phyloP scores from a whole-genome alignment of 2,329 filamentous ascomycete species.

The Aspergillus terreus region DNA sequence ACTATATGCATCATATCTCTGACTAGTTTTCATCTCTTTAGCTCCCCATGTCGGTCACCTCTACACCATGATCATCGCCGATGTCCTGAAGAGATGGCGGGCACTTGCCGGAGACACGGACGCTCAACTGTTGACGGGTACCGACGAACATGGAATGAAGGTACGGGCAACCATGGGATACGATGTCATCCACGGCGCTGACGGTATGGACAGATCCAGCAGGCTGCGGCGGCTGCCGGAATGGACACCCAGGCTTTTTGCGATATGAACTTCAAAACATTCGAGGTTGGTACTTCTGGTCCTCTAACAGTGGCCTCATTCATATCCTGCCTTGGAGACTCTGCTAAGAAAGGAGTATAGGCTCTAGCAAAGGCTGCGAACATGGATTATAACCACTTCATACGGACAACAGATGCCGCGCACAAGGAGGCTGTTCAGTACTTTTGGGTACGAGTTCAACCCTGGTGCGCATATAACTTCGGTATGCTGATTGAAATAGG shows the following conservation, averaged over 20 bases:
- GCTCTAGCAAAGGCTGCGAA: constrained; percentile 65
- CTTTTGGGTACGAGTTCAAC: constrained; percentile 63
- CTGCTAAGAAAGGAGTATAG: constrained; percentile 29
- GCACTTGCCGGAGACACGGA: constrained; percentile 62
- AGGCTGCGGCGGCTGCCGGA: constrained; percentile 69
- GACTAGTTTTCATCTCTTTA: constrained; percentile 32
- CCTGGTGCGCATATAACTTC: not conserved
- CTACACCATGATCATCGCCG: constrained; percentile 86
- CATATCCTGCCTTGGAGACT: not conserved
- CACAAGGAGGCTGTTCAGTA: constrained; percentile 83
- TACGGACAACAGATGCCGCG: constrained; percentile 80
- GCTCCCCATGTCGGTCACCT: constrained; percentile 93
- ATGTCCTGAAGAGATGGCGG: constrained; percentile 91
- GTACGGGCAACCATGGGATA: constrained; percentile 30
- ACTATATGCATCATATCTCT: not conserved
- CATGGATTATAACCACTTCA: constrained; percentile 78
- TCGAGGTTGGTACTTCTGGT: constrained; percentile 50
- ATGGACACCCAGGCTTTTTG: constrained; percentile 80
- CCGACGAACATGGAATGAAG: constrained; percentile 97
- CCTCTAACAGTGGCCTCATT: not conserved
- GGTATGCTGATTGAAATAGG: constrained; percentile 34
- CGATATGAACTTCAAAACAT: constrained; percentile 76
- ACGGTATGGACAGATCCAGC: constrained; percentile 62
- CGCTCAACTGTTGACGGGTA: constrained; percentile 81
- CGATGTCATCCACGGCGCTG: constrained; percentile 7